Percentiles rank a stretch among this genome's conserved stretches.
These are phyloP conservation scores for Phaeosphaeria sp. DNA, from an alignment of 2,329 filamentous ascomycete species.

Conservation along the genomic window DNA sequence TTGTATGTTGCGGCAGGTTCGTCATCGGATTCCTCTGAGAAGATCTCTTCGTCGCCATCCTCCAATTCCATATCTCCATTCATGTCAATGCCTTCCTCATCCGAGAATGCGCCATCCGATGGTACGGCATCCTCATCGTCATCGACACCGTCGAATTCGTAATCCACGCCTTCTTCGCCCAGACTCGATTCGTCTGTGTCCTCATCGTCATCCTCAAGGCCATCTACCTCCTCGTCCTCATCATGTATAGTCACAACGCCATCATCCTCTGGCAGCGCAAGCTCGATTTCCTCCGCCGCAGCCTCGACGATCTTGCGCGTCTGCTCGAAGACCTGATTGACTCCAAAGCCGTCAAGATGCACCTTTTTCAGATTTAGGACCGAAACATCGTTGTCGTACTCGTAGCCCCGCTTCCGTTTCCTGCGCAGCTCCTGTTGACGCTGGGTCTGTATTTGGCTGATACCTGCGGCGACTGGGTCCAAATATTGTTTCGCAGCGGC, in stretches of 20 bases:
- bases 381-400: slow-evolving; percentile 53
- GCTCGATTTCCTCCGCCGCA: slow-evolving; percentile 62
- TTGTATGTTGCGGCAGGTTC: slow-evolving; percentile 64
- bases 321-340: slow-evolving; percentile 93
- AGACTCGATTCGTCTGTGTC: slow-evolving; percentile 41
- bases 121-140: slow-evolving; percentile 36
- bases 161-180: slow-evolving; percentile 44
- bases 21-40: slow-evolving; percentile 50
- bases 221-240: slow-evolving; percentile 42
- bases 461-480: slow-evolving; percentile 76
- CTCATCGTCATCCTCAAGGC: slow-evolving; percentile 42
- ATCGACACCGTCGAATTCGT: slow-evolving; percentile 42
- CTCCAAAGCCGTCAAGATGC: slow-evolving; percentile 85
- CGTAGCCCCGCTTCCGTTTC: slow-evolving; percentile 76
- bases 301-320: slow-evolving; percentile 81
- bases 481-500: slow-evolving; percentile 80
- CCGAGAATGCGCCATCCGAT: slow-evolving; percentile 38
- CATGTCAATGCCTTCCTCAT: slow-evolving; percentile 39
- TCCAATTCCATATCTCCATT: slow-evolving; percentile 42
- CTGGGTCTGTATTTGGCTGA: slow-evolving; percentile 75
- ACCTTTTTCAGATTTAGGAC: slow-evolving; percentile 81
- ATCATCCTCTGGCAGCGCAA: slow-evolving; percentile 48
- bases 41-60: slow-evolving; percentile 40
- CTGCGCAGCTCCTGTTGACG: slow-evolving; percentile 71
- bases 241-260: slow-evolving; percentile 22